Conservation (phyloP, 441 rosid species). For the Erodium texanum region DNA sequence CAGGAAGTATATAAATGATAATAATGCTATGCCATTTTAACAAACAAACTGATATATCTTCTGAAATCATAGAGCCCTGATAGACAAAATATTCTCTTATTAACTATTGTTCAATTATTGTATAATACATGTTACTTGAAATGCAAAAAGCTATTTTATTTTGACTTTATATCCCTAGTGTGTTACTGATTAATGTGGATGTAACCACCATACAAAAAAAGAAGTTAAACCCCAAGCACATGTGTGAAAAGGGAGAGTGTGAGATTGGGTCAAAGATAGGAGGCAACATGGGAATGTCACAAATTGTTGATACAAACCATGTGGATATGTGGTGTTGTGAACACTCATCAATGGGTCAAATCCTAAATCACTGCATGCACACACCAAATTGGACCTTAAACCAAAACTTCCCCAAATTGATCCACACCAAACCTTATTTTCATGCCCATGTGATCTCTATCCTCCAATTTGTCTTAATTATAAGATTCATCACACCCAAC, state of each 20-base stretch:
- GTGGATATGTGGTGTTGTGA: not conserved
- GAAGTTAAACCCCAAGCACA: not conserved
- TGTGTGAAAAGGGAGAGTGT: not conserved
- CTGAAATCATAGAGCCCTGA: too few species aligned
- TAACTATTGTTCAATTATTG: too few species aligned
- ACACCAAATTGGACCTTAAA: not conserved
- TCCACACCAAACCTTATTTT: not conserved
- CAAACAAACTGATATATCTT: too few species aligned
- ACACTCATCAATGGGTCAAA: not conserved
- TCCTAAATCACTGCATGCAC: not conserved
- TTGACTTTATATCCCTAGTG: not conserved
- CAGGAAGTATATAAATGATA: too few species aligned
- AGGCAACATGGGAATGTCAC: not conserved
- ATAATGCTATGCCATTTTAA: too few species aligned
- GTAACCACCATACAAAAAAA: not conserved
- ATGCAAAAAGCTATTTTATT: not conserved
- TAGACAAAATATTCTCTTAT: too few species aligned
- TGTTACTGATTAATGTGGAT: not conserved
- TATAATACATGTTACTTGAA: too few species aligned
- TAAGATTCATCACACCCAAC: not conserved
- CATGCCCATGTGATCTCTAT: not conserved
- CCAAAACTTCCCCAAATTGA: not conserved
- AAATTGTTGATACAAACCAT: not conserved
- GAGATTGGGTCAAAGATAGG: not conserved
- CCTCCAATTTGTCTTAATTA: not conserved